These are phyloP conservation scores for Cercophora sp. DNA, from an alignment of 495 filamentous ascomycete species.

Conservation along the genomic window DNA sequence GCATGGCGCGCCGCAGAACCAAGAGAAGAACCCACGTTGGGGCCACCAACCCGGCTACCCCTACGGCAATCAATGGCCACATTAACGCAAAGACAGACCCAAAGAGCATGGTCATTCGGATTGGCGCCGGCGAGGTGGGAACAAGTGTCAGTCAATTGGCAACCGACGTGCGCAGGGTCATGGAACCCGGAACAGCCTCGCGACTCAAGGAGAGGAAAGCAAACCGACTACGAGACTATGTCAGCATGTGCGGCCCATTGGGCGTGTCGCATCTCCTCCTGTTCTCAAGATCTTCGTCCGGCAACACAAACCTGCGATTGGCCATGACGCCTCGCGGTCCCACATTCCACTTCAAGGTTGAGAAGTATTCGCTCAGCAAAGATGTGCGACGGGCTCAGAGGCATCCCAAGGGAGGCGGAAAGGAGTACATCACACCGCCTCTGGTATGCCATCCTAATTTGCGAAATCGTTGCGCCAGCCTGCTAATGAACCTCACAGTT, in stretches of 20 bases:
- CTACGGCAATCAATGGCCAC: slow-evolving; percentile 34
- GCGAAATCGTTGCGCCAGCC: too few relatives aligned
- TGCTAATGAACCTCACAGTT: slow-evolving; percentile 54
- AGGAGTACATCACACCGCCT: slow-evolving; percentile 78
- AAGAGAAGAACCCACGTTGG: slow-evolving; percentile 88
- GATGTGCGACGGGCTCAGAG: slow-evolving; percentile 79
- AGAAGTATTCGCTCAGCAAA: slow-evolving; percentile 90
- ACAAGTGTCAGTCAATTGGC: slow-evolving; percentile 88
- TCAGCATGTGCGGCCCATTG: slow-evolving; percentile 90
- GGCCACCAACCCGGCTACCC: slow-evolving; percentile 54
- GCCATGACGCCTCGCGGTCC: slow-evolving; percentile 87
- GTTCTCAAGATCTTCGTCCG: slow-evolving; percentile 83
- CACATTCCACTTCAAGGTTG: slow-evolving; percentile 91
- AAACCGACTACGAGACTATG: slow-evolving; percentile 89
- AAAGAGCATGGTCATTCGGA: slow-evolving; percentile 97
- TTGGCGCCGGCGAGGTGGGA: slow-evolving; percentile 90
- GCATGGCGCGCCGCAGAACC: slow-evolving; percentile 75
- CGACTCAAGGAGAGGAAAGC: slow-evolving; percentile 83
- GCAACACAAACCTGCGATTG: slow-evolving; percentile 89
- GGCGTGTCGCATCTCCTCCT: slow-evolving; percentile 92
- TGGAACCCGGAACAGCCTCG: slow-evolving; percentile 91
- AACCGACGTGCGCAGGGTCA: slow-evolving; percentile 84
- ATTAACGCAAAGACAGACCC: slow-evolving; percentile 55
- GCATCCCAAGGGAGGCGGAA: slow-evolving; percentile 73
- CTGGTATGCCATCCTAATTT: too few relatives aligned